Evolutionary conservation across 208 protist genomes (phyloP).

Genomic region (Crithidia sp.): DNA sequence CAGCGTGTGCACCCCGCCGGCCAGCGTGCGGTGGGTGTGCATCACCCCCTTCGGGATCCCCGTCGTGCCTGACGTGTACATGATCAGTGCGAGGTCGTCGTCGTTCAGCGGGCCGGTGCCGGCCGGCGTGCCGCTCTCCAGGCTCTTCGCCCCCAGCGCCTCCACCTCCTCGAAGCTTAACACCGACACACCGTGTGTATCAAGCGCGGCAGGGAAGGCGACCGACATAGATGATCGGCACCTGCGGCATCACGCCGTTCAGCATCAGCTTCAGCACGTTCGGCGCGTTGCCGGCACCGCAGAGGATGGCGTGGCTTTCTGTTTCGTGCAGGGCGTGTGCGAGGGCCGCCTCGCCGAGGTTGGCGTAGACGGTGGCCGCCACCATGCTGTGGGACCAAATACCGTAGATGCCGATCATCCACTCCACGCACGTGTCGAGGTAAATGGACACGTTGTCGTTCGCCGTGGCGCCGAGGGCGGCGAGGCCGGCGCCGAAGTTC

Average conservation of each 20-base stretch:
- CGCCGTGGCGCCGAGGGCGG: conserved; percentile 43
- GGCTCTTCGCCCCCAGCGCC: conserved; percentile 29
- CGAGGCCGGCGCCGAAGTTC: conserved; percentile 62
- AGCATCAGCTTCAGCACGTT: conserved; percentile 53
- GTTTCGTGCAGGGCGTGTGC: conserved; percentile 71
- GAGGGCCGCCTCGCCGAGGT: conserved; percentile 81
- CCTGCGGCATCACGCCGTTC: conserved; percentile 45
- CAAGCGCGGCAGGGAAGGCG: conserved; percentile 40
- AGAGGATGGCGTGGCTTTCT: conserved; percentile 64
- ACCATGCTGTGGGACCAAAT: conserved; percentile 72
- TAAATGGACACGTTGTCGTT: conserved; percentile 71
- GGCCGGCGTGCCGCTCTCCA: conserved; percentile 31
- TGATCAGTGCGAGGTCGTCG: conserved; percentile 54
- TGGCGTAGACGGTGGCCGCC: conserved; percentile 83
- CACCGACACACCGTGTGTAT: conserved; percentile 29
- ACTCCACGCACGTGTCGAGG: conserved; percentile 86
- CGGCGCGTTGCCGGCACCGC: conserved; percentile 54
- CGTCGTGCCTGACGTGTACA: conserved; percentile 90
- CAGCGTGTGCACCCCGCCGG: conserved; percentile 50
- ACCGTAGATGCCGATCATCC: conserved; percentile 74
- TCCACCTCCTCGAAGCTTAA: conserved; percentile 69
- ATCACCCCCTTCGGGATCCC: conserved; percentile 91
- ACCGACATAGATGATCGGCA: conserved; percentile 64
- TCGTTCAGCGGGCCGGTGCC: conserved; percentile 40
- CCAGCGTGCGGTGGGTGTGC: conserved; percentile 80